phyloP scores from a whole-genome alignment of 2,329 filamentous ascomycete genomes.

The Clonostachys chloroleuca region DNA sequence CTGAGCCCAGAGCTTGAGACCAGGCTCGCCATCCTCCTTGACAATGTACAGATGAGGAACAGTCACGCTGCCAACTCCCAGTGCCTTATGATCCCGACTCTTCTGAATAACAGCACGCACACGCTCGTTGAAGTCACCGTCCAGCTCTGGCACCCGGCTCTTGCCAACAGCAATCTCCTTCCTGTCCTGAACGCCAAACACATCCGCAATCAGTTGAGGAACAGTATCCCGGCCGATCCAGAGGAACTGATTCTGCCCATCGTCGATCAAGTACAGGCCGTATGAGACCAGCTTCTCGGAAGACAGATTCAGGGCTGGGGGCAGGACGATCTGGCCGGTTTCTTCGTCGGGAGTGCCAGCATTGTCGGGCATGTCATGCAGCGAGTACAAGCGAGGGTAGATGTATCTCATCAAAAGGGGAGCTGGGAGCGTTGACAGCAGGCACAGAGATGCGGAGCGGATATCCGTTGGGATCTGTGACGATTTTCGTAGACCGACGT shows the following conservation, averaged over 20 bases:
- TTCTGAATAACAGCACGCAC: slow-evolving; percentile 88
- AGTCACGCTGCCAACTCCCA: slow-evolving; percentile 89
- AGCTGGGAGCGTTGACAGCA: slow-evolving; percentile 88
- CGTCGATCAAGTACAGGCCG: slow-evolving; percentile 93
- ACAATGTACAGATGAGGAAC: slow-evolving; percentile 91
- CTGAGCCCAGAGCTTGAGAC: slow-evolving; percentile 93
- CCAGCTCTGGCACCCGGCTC: slow-evolving; percentile 77
- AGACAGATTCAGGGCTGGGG: slow-evolving; percentile 78
- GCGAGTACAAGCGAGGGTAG: slow-evolving; percentile 76
- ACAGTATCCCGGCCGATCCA: slow-evolving; percentile 95
- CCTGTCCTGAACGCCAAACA: slow-evolving; percentile 84
- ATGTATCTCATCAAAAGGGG: slow-evolving; percentile 92
- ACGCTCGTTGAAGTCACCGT: slow-evolving; percentile 95
- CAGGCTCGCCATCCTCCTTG: slow-evolving; percentile 92
- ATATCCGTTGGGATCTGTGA: slow-evolving; percentile 93
- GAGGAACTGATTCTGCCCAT: slow-evolving; percentile 95
- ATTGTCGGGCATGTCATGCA: slow-evolving; percentile 95
- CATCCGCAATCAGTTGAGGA: slow-evolving; percentile 80
- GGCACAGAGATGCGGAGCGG: slow-evolving; percentile 84
- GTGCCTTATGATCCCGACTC: slow-evolving; percentile 80
- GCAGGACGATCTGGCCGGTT: slow-evolving; percentile 85
- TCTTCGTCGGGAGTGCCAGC: slow-evolving; percentile 80
- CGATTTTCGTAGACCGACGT: slow-evolving; percentile 88
- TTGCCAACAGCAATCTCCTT: slow-evolving; percentile 88
- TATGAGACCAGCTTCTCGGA: slow-evolving; percentile 85